Conservation (phyloP, 1,284 basidiomycete genomes). For the Dichomitus squalens region DNA sequence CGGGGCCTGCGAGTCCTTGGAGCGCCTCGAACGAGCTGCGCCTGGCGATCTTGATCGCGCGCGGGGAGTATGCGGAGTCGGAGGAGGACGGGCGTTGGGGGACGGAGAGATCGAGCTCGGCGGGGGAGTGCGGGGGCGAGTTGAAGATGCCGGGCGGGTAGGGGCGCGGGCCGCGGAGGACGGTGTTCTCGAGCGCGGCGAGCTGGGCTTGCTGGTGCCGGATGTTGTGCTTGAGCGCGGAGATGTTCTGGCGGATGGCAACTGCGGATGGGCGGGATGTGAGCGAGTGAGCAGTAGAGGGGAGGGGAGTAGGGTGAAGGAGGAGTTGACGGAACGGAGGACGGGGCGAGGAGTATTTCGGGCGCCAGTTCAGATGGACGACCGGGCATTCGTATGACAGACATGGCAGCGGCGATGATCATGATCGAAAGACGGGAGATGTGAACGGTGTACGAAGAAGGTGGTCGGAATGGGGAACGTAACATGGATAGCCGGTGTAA, state of each 20-base stretch:
- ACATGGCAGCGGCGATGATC: not conserved
- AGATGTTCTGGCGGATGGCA: conserved; percentile 71
- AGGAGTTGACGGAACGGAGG: not conserved
- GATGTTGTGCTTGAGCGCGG: conserved; percentile 74
- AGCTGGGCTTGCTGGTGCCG: conserved; percentile 77
- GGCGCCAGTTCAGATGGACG: not conserved
- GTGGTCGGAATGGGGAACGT: not conserved
- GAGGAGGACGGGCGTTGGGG: conserved; percentile 35
- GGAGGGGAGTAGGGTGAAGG: too few species aligned
- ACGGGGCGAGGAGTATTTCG: not conserved
- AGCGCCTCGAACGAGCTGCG: conserved; percentile 75
- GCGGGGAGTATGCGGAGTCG: not conserved
- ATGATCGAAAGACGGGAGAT: not conserved
- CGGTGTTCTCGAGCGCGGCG: conserved; percentile 61
- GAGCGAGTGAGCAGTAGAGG: not conserved
- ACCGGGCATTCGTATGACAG: not conserved
- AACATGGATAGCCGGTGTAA: not conserved
- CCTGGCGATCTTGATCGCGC: conserved; percentile 45
- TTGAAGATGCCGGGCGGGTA: conserved; percentile 47
- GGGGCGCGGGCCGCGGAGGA: conserved; percentile 65
- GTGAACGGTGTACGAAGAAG: not conserved
- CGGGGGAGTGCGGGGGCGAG: conserved; percentile 39
- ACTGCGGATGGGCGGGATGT: conserved; percentile 42
- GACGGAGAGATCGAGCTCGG: conserved; percentile 29
- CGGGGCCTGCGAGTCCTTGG: conserved; percentile 68